Conservation (phyloP, 371 early-diverging fungal genomes). For the Mortierella sp. region DNA sequence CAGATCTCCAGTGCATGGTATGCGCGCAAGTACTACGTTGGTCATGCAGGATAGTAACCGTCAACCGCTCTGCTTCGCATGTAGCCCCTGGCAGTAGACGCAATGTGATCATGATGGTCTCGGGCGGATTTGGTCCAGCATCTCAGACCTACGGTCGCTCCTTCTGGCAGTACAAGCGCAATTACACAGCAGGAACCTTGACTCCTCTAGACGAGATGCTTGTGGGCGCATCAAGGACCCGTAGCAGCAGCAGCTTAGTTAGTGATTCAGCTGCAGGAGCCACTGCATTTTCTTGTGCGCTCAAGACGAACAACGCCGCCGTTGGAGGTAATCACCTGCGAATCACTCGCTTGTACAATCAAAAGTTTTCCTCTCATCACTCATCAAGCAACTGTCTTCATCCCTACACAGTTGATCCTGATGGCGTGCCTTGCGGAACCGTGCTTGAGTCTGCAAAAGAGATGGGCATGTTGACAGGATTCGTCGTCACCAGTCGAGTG, state of each 20-base stretch:
- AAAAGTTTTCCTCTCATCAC: too few species aligned
- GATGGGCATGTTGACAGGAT: slow-evolving; percentile 84
- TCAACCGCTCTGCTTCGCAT: background rate
- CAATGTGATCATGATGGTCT: slow-evolving; percentile 94
- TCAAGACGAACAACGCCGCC: slow-evolving; percentile 91
- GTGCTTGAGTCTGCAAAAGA: slow-evolving; percentile 93
- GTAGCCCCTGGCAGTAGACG: slow-evolving; percentile 41
- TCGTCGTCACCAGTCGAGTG: slow-evolving; percentile 94
- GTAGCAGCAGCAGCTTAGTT: slow-evolving; percentile 81
- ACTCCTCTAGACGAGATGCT: slow-evolving; percentile 88
- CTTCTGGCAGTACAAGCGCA: slow-evolving; percentile 71
- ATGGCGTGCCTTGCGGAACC: slow-evolving; percentile 85
- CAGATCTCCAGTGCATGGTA: too few species aligned
- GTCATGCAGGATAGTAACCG: background rate
- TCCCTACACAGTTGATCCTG: slow-evolving; percentile 60
- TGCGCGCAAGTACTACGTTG: background rate
- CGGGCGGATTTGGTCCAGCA: slow-evolving; percentile 95
- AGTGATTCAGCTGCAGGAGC: slow-evolving; percentile 98
- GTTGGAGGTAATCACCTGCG: slow-evolving; percentile 82
- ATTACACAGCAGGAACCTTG: slow-evolving; percentile 53
- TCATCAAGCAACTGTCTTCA: too few species aligned
- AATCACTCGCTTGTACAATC: too few species aligned
- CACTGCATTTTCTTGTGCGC: slow-evolving; percentile 89
- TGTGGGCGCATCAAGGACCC: slow-evolving; percentile 90
- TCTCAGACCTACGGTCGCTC: slow-evolving; percentile 90